phyloP scores from a whole-genome alignment of 2,329 filamentous ascomycete species.

The Mycogone perniciosa region DNA sequence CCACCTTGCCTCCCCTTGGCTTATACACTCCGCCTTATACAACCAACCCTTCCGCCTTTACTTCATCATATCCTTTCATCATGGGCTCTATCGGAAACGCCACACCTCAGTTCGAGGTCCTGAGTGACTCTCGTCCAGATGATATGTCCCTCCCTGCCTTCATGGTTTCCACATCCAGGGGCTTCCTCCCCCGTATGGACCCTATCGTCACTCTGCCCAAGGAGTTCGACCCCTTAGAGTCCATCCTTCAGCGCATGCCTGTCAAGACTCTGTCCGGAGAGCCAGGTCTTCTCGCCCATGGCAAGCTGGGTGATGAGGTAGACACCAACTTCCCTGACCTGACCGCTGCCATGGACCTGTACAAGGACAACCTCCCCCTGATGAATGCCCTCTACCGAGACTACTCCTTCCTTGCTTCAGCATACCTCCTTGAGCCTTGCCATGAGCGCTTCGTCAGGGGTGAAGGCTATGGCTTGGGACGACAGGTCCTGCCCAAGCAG shows the following conservation, averaged over 20 bases:
- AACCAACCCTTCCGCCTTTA: not conserved
- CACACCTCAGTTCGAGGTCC: conserved; percentile 47
- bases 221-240: conserved; percentile 67
- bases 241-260: conserved; percentile 69
- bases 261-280: conserved; percentile 67
- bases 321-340: conserved; percentile 70
- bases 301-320: conserved; percentile 69
- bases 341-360: conserved; percentile 64
- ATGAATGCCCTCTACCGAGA: conserved; percentile 87
- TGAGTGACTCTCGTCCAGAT: conserved; percentile 55
- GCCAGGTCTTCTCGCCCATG: conserved; percentile 70
- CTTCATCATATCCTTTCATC: conserved; percentile 1
- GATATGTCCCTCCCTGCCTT: conserved; percentile 64
- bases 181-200: conserved; percentile 65
- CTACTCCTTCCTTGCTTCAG: conserved; percentile 84
- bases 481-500: conserved; percentile 64
- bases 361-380: conserved; percentile 64
- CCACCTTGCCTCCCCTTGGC: too few species aligned
- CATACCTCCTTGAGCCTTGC: conserved; percentile 87
- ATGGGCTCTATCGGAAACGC: conserved; percentile 37
- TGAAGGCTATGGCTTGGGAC: conserved; percentile 70
- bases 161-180: conserved; percentile 69
- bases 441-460: conserved; percentile 67
- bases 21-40: not conserved
- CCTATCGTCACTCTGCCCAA: conserved; percentile 58